A percentile compares a stretch with the other conserved stretches of the same genome.
Evolutionary conservation across 1,139 yeast species (phyloP).

Genomic region (Taiozyma onychis): DNA sequence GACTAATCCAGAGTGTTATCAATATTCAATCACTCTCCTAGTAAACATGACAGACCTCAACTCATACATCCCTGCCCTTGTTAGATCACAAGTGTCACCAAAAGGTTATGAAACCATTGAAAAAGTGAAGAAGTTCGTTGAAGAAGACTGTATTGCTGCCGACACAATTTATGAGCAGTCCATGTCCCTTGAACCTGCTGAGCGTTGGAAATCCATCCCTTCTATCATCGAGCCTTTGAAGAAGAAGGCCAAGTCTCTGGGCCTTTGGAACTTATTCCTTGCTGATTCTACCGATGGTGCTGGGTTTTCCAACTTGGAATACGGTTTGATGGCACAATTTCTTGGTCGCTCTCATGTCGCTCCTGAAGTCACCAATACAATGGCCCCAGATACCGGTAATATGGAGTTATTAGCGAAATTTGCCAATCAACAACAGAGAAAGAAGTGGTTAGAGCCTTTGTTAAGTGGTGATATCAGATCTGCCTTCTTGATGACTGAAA

Average conservation of each 20-base stretch:
- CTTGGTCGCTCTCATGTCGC: constrained; percentile 53
- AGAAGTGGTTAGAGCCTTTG: constrained; percentile 50
- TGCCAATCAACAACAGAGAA: constrained; percentile 48
- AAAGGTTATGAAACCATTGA: constrained; percentile 48
- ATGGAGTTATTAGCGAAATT: constrained; percentile 64
- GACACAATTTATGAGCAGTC: constrained; percentile 41
- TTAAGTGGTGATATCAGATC: constrained; percentile 56
- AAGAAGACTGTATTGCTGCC: constrained; percentile 56
- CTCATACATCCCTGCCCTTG: constrained; percentile 32
- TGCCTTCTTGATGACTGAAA: constrained; percentile 70
- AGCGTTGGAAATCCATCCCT: constrained; percentile 49
- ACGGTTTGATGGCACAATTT: constrained; percentile 66
- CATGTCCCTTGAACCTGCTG: constrained; percentile 34
- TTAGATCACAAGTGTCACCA: constrained; percentile 37
- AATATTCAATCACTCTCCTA: too few species aligned
- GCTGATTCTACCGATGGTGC: constrained; percentile 56
- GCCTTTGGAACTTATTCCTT: constrained; percentile 63
- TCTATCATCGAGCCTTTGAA: constrained; percentile 48
- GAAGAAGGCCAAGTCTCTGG: constrained; percentile 47
- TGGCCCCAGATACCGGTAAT: constrained; percentile 74
- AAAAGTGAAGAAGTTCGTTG: constrained; percentile 48
- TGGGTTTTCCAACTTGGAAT: constrained; percentile 60
- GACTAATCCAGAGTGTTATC: background rate
- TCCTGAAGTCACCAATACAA: constrained; percentile 60
- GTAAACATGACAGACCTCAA: constrained; percentile 6